Base-by-base conservation (phyloP, 2,329 filamentous ascomycete genomes). In the Aspergillus vadensis region DNA sequence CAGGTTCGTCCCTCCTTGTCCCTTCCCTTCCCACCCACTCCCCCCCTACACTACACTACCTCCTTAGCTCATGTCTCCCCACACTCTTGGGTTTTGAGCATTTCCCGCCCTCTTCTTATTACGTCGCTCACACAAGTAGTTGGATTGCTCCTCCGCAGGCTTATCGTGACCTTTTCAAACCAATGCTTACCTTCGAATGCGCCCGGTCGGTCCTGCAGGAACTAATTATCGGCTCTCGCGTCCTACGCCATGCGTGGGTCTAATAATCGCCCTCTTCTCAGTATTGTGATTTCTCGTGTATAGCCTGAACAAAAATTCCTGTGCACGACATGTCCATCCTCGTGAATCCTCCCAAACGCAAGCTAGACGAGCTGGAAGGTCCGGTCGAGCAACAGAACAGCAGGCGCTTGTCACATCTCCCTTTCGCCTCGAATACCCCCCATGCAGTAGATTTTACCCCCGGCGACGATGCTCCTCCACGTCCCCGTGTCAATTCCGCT, bases 341-440 rank as follows among this genome's bases (percentile, higher is more conserved):
- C 39, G 69, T 68, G 52, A 69, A 70, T 41, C 71, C 71, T 25
- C 63, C 65, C 23, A 76, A 76, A 60, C 72, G 73, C 62, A 73
- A 74, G 61, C 60, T 73, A 21, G 63, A 68, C 47, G 68, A 73
- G 53, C 55, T 67, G 19, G 71, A 70, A 15, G 52, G 57, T 21
- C 60, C 63, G 15, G 62, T 65, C 9, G 70, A 70, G 21, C 65
- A 36, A 14, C 32, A 61, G 41, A 56, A 55, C 27, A 49, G 27
- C 32, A 50, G 49, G 6, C 55, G 54, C 12, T 52, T 55, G 39
- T 49, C 62, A 32, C 63, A 55, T n/a, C 43, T 38, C 23, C 38
- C 52, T 8, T 44, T 41, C 7, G 30, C 27, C 25, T 55, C 53
- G 1, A 43, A 32, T 30, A 19, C 39, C 17, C 21, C 39, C n/a